A percentile compares a stretch with the other conserved stretches of the same genome.
phyloP scores from a whole-genome alignment of 1,284 basidiomycete genomes.

The Irpex sp. region DNA sequence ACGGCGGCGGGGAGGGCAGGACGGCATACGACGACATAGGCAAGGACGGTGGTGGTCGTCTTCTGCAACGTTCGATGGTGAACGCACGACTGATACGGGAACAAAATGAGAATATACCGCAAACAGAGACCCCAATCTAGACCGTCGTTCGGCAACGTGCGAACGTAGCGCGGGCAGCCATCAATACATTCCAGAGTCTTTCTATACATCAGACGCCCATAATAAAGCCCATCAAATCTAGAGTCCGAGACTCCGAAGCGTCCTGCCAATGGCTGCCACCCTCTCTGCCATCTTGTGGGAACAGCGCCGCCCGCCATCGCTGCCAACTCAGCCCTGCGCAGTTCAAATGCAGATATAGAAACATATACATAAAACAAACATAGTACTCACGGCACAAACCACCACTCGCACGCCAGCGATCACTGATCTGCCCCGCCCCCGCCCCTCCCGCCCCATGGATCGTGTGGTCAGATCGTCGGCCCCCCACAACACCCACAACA shows the following conservation, averaged over 20 bases:
- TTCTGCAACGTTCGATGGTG: conserved; percentile 2
- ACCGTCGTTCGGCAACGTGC: neutral
- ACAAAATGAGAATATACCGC: conserved; percentile 2
- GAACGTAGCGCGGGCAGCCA: neutral
- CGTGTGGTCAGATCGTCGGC: neutral
- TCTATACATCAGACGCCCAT: neutral
- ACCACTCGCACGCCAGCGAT: too few species aligned
- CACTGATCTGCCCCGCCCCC: neutral
- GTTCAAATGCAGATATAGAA: neutral
- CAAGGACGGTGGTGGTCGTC: neutral
- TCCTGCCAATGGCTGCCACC: too few species aligned
- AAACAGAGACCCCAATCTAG: neutral
- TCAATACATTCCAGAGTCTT: neutral
- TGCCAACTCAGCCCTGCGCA: neutral
- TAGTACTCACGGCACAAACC: neutral
- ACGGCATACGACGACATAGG: neutral
- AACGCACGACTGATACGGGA: neutral
- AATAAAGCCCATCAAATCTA: neutral
- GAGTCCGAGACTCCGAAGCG: neutral
- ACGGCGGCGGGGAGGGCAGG: neutral
- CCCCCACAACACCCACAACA: neutral
- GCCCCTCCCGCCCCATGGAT: neutral
- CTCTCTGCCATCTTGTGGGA: neutral
- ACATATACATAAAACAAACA: neutral
- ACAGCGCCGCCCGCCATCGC: neutral